Percentiles rank a stretch among this genome's conserved stretches.
phyloP scores from a whole-genome alignment of 352 stramenopile genomes.

The Pythium sp. region DNA sequence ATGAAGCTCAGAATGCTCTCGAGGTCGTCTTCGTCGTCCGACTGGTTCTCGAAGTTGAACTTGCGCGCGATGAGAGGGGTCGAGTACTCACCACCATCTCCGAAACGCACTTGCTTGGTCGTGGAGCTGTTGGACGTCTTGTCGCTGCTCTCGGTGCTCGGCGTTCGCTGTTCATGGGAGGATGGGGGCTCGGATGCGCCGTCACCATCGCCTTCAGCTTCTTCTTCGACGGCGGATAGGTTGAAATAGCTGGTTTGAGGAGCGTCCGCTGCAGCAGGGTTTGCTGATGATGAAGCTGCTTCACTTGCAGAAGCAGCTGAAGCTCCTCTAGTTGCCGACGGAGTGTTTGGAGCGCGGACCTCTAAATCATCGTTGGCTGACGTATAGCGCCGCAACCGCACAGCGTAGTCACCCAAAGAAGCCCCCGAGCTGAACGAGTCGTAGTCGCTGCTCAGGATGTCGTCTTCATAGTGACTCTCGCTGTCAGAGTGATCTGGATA shows the following conservation, averaged over 20 bases:
- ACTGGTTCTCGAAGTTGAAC: slow-evolving; percentile 58
- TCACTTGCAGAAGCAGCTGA: neutral
- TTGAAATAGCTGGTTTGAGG: neutral
- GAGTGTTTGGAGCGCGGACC: neutral
- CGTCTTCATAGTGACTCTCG: slow-evolving; percentile 21
- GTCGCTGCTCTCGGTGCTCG: slow-evolving; percentile 50
- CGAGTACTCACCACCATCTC: slow-evolving; percentile 32
- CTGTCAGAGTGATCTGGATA: slow-evolving; percentile 7
- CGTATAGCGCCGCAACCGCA: slow-evolving; percentile 6
- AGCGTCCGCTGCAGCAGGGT: neutral
- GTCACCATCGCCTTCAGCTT: neutral
- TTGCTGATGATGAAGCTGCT: neutral
- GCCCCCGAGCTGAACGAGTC: slow-evolving; percentile 35
- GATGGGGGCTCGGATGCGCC: neutral
- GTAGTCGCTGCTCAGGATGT: slow-evolving; percentile 10
- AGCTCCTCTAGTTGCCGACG: neutral
- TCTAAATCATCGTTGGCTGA: neutral
- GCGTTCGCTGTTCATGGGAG: slow-evolving; percentile 20
- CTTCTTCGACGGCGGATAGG: neutral
- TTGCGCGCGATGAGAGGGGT: slow-evolving; percentile 56
- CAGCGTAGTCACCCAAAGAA: slow-evolving; percentile 27
- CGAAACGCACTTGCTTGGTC: slow-evolving; percentile 58
- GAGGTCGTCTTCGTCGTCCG: slow-evolving; percentile 38
- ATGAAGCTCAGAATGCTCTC: slow-evolving; percentile 50
- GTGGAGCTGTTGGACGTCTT: slow-evolving; percentile 24